Evolutionary conservation across 2,329 filamentous ascomycete genomes (phyloP).

Genomic region (Ophiostoma piceae): DNA sequence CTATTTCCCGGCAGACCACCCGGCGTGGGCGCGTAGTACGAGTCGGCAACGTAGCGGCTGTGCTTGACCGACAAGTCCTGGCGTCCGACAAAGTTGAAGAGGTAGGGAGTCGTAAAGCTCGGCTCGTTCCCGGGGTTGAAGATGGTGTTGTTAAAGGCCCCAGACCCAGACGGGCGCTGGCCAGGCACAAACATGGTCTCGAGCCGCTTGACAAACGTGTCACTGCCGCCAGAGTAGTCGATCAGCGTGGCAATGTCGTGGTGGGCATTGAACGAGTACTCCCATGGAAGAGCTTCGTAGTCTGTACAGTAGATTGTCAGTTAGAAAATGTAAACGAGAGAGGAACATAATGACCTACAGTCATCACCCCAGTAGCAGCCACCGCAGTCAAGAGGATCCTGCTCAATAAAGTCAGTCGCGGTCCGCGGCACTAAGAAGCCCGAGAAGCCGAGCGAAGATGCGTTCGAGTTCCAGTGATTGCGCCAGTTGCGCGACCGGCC

Average conservation of each 20-base stretch:
- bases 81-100: slow-evolving; percentile 62
- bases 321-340: not conserved
- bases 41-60: slow-evolving; percentile 54
- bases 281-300: slow-evolving; percentile 42
- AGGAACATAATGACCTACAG: not conserved
- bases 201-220: slow-evolving; percentile 52
- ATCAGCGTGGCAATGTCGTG: slow-evolving; percentile 58
- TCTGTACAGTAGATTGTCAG: not conserved
- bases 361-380: slow-evolving; percentile 7
- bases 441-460: slow-evolving; percentile 51
- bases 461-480: slow-evolving; percentile 62
- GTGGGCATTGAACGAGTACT: slow-evolving; percentile 64
- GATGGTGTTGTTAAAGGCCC: slow-evolving; percentile 38
- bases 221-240: slow-evolving; percentile 42
- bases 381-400: not conserved
- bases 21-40: slow-evolving; percentile 52
- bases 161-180: slow-evolving; percentile 35
- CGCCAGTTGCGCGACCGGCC: slow-evolving; percentile 62
- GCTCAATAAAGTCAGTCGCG: not conserved
- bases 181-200: slow-evolving; percentile 56
- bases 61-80: slow-evolving; percentile 57
- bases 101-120: slow-evolving; percentile 60
- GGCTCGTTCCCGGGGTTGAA: slow-evolving; percentile 54
- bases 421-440: not conserved
- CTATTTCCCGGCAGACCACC: slow-evolving; percentile 63